These are phyloP conservation scores for Crocinoboletus sp. DNA, from an alignment of 1,284 basidiomycete species.

Conservation along the genomic window DNA sequence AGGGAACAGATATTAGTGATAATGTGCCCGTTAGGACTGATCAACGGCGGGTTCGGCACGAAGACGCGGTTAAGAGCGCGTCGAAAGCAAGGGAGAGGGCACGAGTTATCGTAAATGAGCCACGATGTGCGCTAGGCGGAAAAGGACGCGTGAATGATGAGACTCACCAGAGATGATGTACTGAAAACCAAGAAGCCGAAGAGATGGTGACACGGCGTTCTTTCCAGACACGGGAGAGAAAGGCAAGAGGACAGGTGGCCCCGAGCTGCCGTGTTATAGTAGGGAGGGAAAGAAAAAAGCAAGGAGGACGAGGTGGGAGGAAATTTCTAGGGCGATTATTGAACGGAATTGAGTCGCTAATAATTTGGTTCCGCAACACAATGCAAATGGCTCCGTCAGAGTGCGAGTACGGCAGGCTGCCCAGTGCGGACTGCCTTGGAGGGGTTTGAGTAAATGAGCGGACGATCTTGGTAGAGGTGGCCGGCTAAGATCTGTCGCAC, in stretches of 20 bases:
- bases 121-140: slow-evolving; percentile 30
- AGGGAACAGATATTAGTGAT: slow-evolving; percentile 23
- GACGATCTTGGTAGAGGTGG: slow-evolving; percentile 22
- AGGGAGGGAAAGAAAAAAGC: slow-evolving; percentile 24
- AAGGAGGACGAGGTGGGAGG: slow-evolving; percentile 25
- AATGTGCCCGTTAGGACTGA: slow-evolving; percentile 19
- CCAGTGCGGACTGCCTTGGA: slow-evolving; percentile 18
- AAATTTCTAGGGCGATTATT: slow-evolving; percentile 35
- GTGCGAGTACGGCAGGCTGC: slow-evolving; percentile 29
- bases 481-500: slow-evolving; percentile 16
- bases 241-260: slow-evolving; percentile 11
- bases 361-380: slow-evolving; percentile 35
- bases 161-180: slow-evolving; percentile 35
- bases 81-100: slow-evolving; percentile 15
- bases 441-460: slow-evolving; percentile 27
- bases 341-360: slow-evolving; percentile 37
- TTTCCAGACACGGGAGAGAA: slow-evolving; percentile 16
- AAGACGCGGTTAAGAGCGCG: slow-evolving; percentile 31
- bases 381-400: slow-evolving; percentile 31
- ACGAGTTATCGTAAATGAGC: slow-evolving; percentile 30
- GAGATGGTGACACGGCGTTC: slow-evolving; percentile 11
- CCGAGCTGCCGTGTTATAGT: slow-evolving; percentile 17
- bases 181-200: slow-evolving; percentile 24
- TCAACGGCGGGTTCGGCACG: slow-evolving; percentile 25
- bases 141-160: slow-evolving; percentile 37